These are phyloP conservation scores for Salix suchowensis DNA, from an alignment of 345 rosid genomes.

Conservation along the genomic window DNA sequence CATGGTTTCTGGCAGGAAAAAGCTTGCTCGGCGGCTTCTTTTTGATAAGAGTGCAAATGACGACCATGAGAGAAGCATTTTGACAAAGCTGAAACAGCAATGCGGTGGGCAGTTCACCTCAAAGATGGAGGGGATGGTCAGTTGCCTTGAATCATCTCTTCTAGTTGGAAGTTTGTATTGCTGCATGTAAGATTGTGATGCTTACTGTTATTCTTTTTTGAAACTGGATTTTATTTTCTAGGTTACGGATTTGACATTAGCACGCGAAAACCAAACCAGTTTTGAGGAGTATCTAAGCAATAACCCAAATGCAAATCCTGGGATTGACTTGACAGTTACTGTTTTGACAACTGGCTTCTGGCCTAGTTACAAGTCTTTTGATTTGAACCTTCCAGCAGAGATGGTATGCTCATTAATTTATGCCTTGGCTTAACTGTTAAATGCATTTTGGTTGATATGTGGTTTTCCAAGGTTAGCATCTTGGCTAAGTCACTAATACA, in stretches of 20 bases:
- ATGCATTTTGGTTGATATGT: not conserved
- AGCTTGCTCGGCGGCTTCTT: constrained; percentile 44
- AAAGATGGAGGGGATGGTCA: constrained; percentile 42
- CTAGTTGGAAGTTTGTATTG: not conserved
- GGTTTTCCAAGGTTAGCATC: not conserved
- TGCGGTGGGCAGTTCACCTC: constrained; percentile 60
- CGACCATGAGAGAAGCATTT: constrained; percentile 34
- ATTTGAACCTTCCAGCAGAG: constrained; percentile 32
- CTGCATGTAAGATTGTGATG: not conserved
- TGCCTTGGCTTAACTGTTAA: not conserved
- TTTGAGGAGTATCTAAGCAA: constrained; percentile 28
- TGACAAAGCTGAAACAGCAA: constrained; percentile 42
- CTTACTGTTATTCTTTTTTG: not conserved
- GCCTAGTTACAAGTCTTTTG: constrained; percentile 37
- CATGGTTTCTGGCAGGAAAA: constrained; percentile 35
- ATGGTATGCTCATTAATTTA: constrained; percentile 18
- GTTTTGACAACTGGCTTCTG: constrained; percentile 35
- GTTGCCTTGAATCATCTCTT: not conserved
- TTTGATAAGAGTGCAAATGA: constrained; percentile 35
- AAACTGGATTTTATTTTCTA: not conserved
- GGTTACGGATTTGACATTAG: constrained; percentile 35
- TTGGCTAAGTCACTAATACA: not conserved
- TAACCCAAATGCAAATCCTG: constrained; percentile 28
- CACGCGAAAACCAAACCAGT: constrained; percentile 27
- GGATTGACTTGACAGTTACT: constrained; percentile 32